These are phyloP conservation scores for Arachnomyces sp. DNA, from an alignment of 2,329 filamentous ascomycete genomes.

Conservation along the genomic window DNA sequence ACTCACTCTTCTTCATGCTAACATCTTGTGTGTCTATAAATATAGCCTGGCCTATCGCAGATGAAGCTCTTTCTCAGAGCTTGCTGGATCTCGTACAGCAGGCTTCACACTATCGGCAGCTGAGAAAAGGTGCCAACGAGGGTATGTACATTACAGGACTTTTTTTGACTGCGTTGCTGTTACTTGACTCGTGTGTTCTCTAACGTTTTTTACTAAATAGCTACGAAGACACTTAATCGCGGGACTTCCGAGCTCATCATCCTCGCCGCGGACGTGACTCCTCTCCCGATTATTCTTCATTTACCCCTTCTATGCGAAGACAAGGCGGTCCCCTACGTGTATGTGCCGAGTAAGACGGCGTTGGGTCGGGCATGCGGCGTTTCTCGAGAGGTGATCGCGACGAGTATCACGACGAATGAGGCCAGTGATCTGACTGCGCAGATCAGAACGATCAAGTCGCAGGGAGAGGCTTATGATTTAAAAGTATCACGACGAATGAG, in stretches of 20 bases:
- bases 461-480: slow-evolving; percentile 95
- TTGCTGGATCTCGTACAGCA: slow-evolving; percentile 77
- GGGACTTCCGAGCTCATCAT: slow-evolving; percentile 85
- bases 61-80: slow-evolving; percentile 66
- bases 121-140: slow-evolving; percentile 86
- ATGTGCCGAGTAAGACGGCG: slow-evolving; percentile 69
- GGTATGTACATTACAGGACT: slow-evolving; percentile 25
- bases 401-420: slow-evolving; percentile 86
- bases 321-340: slow-evolving; percentile 65
- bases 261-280: slow-evolving; percentile 74
- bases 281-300: slow-evolving; percentile 80
- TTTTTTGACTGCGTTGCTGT: not conserved
- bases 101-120: slow-evolving; percentile 54
- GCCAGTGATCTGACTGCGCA: slow-evolving; percentile 77
- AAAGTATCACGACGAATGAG: slow-evolving; percentile 85
- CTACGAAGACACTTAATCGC: slow-evolving; percentile 82
- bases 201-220: slow-evolving; percentile 20
- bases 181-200: not conserved
- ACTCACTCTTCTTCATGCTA: no score
- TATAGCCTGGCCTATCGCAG: slow-evolving; percentile 62
- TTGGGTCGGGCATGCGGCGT: slow-evolving; percentile 88
- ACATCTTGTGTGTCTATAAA: no score
- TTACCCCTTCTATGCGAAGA: slow-evolving; percentile 78
- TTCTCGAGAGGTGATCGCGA: slow-evolving; percentile 75
- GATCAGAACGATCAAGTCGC: slow-evolving; percentile 83